Percentiles rank a stretch among this genome's conserved stretches.
These are phyloP conservation scores for Picea sitchensis DNA, from an alignment of 75 land plant genomes.

Conservation along the genomic window DNA sequence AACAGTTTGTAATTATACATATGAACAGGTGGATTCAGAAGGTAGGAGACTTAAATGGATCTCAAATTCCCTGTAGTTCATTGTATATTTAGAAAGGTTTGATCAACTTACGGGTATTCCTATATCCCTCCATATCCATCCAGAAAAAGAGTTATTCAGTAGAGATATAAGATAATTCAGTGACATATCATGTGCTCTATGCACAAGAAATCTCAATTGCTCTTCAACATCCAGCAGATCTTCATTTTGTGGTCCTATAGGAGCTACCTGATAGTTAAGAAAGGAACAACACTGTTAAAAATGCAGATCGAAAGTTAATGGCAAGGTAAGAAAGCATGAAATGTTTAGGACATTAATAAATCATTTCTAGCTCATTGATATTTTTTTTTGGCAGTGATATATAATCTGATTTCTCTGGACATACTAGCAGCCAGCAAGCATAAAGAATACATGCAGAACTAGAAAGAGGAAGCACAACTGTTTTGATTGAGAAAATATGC, in stretches of 20 bases:
- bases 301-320: neutral
- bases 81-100: neutral
- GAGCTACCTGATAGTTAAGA: conserved; percentile 69
- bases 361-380: too few species aligned
- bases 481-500: too few species aligned
- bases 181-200: conserved; percentile 39
- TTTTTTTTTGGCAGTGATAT: too few species aligned
- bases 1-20: neutral
- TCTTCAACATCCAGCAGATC: conserved; percentile 70
- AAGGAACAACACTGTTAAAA: neutral
- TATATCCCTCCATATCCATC: conserved; percentile 59
- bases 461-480: too few species aligned
- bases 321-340: too few species aligned
- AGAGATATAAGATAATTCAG: conserved; percentile 50
- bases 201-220: conserved; percentile 66
- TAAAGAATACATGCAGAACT: too few species aligned
- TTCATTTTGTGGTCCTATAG: conserved; percentile 67
- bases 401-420: too few species aligned
- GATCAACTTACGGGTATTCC: conserved; percentile 57
- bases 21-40: neutral
- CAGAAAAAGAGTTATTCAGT: conserved; percentile 67
- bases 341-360: too few species aligned
- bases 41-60: neutral
- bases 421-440: too few species aligned
- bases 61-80: neutral